Percentiles rank a stretch among this genome's conserved stretches.
These are phyloP conservation scores for Claviceps quebecensis DNA, from an alignment of 2,329 filamentous ascomycete genomes.

Conservation along the genomic window DNA sequence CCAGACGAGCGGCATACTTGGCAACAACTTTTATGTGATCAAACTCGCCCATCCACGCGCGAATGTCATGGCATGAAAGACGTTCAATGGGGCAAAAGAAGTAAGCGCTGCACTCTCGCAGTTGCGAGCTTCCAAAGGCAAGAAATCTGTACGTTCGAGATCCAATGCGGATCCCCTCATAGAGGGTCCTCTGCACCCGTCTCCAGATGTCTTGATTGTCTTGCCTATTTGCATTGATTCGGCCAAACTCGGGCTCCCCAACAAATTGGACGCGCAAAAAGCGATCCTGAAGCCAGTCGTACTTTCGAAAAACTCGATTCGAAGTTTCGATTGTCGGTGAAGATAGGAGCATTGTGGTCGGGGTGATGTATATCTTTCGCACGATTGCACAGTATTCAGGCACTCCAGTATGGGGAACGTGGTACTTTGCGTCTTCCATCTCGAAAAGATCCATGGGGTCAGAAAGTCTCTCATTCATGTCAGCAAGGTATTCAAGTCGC, in stretches of 20 bases:
- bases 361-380: conserved; percentile 67
- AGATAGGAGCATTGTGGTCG: conserved; percentile 65
- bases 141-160: conserved; percentile 77
- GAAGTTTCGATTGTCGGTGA: conserved; percentile 74
- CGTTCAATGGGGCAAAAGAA: conserved; percentile 68
- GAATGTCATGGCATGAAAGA: conserved; percentile 61
- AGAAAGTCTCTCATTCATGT: conserved; percentile 45
- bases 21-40: conserved; percentile 69
- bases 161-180: conserved; percentile 69
- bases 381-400: conserved; percentile 63
- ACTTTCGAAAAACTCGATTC: conserved; percentile 72
- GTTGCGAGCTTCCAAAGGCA: conserved; percentile 89
- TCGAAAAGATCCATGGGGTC: conserved; percentile 62
- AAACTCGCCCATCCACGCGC: conserved; percentile 78
- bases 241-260: conserved; percentile 56
- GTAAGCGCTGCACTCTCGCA: conserved; percentile 81
- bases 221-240: conserved; percentile 37
- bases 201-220: conserved; percentile 59
- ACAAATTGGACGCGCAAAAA: conserved; percentile 85
- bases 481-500: conserved; percentile 61
- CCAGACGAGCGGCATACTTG: conserved; percentile 77
- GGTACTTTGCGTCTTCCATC: conserved; percentile 32
- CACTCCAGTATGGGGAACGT: conserved; percentile 35
- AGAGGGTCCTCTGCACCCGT: conserved; percentile 56
- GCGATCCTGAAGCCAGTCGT: conserved; percentile 52